A percentile compares a stretch with the other conserved stretches of the same genome.
Evolutionary conservation across 441 rosid genomes (phyloP).

Genomic region (Lagerstroemia fauriei): DNA sequence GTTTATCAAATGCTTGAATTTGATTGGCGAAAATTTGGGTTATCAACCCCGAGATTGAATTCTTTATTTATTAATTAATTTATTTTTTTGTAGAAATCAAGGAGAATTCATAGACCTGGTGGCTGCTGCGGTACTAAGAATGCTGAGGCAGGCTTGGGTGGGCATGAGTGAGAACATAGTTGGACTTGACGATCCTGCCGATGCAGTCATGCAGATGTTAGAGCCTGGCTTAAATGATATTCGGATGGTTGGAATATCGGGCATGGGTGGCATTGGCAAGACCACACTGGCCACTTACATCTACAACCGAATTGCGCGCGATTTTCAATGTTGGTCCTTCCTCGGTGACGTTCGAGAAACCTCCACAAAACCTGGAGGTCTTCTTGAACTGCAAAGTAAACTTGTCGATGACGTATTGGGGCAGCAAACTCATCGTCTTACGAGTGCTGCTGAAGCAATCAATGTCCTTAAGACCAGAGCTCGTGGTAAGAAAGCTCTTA

Average conservation of each 20-base stretch:
- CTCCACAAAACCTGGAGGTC: not conserved
- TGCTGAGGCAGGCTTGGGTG: not conserved
- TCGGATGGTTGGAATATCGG: not conserved
- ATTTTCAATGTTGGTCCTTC: not conserved
- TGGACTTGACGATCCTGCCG: not conserved
- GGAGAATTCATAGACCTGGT: not conserved
- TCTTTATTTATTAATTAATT: too few relatives aligned
- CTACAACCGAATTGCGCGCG: not conserved
- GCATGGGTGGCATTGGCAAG: not conserved
- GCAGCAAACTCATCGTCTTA: not conserved
- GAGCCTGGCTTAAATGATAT: not conserved
- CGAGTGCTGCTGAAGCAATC: not conserved
- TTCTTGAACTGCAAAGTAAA: not conserved
- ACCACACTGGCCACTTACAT: constrained; percentile 9
- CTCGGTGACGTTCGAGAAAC: not conserved
- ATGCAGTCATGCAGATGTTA: not conserved
- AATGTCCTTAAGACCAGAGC: not conserved
- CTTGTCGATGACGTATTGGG: not conserved
- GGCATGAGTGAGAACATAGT: not conserved
- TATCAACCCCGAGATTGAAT: too few relatives aligned
- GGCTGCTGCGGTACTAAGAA: not conserved
- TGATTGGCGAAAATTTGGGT: too few relatives aligned
- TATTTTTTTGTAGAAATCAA: not conserved
- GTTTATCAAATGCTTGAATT: too few relatives aligned
- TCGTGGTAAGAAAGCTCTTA: not conserved